phyloP scores from a whole-genome alignment of 148 eudicot species.

The Chenopodium suecicum region DNA sequence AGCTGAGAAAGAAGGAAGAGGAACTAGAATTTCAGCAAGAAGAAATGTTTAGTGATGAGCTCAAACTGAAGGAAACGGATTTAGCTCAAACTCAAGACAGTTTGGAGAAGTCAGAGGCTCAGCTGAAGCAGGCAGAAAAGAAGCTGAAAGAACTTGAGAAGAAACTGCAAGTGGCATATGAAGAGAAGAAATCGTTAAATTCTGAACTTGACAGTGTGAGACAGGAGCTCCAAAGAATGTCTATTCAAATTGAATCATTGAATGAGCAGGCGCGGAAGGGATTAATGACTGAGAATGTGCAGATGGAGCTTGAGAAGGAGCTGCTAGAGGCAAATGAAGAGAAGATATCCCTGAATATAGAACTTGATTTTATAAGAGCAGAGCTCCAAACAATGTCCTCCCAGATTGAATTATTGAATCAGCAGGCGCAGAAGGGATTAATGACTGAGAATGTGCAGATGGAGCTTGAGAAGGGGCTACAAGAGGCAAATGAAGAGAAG shows the following conservation, averaged over 20 bases:
- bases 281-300: neutral
- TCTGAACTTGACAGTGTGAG: slow-evolving; percentile 19
- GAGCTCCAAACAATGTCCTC: slow-evolving; percentile 32
- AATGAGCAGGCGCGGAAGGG: slow-evolving; percentile 35
- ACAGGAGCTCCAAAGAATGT: slow-evolving; percentile 29
- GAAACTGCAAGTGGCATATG: slow-evolving; percentile 20
- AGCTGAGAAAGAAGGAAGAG: slow-evolving; percentile 38
- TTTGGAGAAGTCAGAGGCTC: slow-evolving; percentile 26
- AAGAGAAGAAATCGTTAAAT: slow-evolving; percentile 33
- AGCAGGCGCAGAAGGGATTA: slow-evolving; percentile 30
- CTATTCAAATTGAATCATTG: slow-evolving; percentile 30
- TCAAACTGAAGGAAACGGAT: slow-evolving; percentile 31
- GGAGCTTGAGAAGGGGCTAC: slow-evolving; percentile 37
- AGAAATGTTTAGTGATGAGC: slow-evolving; percentile 30
- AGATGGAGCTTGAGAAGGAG: slow-evolving; percentile 28
- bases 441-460: slow-evolving; percentile 39
- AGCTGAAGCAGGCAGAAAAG: slow-evolving; percentile 27
- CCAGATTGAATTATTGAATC: slow-evolving; percentile 34
- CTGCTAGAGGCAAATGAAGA: slow-evolving; percentile 23
- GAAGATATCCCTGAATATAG: slow-evolving; percentile 33
- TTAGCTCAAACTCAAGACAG: slow-evolving; percentile 28
- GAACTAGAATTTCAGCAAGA: slow-evolving; percentile 44
- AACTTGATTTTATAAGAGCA: slow-evolving; percentile 9
- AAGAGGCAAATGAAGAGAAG: slow-evolving; percentile 24
- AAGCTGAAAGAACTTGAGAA: slow-evolving; percentile 33